Percentiles rank a stretch among this genome's conserved stretches.
phyloP scores from a whole-genome alignment of 257 asterid genomes.

The Anisodus tanguticus region DNA sequence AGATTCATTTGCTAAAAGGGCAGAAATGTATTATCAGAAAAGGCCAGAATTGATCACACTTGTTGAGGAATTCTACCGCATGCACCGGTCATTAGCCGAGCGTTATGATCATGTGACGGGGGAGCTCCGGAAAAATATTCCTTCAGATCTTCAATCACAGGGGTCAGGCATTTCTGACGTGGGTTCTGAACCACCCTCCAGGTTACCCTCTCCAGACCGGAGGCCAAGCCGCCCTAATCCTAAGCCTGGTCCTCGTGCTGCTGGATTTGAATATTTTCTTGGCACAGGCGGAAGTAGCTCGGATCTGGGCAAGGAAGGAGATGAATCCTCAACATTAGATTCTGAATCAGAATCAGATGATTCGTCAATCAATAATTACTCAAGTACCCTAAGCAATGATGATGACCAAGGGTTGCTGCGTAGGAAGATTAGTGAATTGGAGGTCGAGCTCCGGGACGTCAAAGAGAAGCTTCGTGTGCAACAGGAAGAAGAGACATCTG shows the following conservation, averaged over 20 bases:
- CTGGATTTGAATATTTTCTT: constrained; percentile 83
- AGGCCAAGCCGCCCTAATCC: constrained; percentile 49
- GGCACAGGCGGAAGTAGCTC: constrained; percentile 58
- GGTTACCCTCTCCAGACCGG: constrained; percentile 55
- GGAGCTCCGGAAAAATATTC: constrained; percentile 64
- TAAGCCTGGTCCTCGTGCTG: constrained; percentile 76
- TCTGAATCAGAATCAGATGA: constrained; percentile 88
- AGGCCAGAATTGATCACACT: constrained; percentile 66
- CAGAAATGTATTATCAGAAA: constrained; percentile 70
- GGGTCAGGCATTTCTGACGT: constrained; percentile 79
- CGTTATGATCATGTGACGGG: constrained; percentile 69
- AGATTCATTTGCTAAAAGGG: constrained; percentile 78
- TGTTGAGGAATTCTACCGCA: constrained; percentile 71
- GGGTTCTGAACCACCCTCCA: constrained; percentile 69
- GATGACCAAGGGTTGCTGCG: constrained; percentile 61
- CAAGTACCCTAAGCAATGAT: constrained; percentile 47
- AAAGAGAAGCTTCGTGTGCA: constrained; percentile 61
- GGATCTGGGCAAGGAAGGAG: constrained; percentile 73
- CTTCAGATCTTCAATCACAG: constrained; percentile 88
- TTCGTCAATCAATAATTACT: constrained; percentile 73
- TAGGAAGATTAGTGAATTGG: constrained; percentile 59
- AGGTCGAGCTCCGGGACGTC: constrained; percentile 62
- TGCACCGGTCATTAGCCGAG: constrained; percentile 72
- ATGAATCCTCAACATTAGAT: constrained; percentile 70
- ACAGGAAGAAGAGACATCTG: constrained; percentile 42